Percentiles rank a stretch among this genome's conserved stretches.
These are phyloP conservation scores for Bertia moriformis DNA, from an alignment of 2,329 filamentous ascomycete species.

Conservation along the genomic window DNA sequence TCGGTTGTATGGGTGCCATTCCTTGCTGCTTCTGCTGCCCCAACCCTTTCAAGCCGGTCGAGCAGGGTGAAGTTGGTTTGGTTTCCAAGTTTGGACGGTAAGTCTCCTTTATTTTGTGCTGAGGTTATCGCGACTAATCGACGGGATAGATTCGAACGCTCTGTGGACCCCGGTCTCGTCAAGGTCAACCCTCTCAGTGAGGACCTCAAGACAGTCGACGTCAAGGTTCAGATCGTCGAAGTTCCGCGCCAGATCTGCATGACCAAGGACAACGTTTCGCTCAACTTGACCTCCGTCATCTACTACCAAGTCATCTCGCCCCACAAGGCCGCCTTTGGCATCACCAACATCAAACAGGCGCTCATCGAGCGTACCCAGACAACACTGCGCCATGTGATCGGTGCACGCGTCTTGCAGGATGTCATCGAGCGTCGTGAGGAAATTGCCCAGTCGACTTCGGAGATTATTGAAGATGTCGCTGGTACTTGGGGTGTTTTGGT, in stretches of 20 bases:
- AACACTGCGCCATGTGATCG: conserved; percentile 89
- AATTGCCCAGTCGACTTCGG: conserved; percentile 82
- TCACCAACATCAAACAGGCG: conserved; percentile 87
- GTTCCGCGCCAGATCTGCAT: conserved; percentile 95
- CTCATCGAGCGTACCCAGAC: conserved; percentile 96
- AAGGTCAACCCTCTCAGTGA: conserved; percentile 95
- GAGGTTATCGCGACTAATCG: conserved; percentile 10
- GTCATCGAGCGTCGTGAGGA: conserved; percentile 97
- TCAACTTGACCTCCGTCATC: conserved; percentile 89
- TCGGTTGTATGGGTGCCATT: conserved; percentile 72
- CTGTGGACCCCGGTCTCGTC: conserved; percentile 89
- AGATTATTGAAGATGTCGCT: conserved; percentile 95
- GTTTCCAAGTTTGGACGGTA: conserved; percentile 73
- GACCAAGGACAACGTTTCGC: conserved; percentile 97
- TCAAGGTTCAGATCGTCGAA: conserved; percentile 97
- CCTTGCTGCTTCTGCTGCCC: conserved; percentile 86
- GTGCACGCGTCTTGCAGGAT: conserved; percentile 87
- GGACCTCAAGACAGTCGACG: conserved; percentile 78
- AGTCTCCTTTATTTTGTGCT: not conserved
- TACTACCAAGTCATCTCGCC: conserved; percentile 96
- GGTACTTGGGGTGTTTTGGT: conserved; percentile 88
- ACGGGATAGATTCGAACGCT: conserved; percentile 64
- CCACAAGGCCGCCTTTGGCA: conserved; percentile 94
- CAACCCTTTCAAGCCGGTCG: conserved; percentile 87
- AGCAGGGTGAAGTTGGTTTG: conserved; percentile 85